Conservation (phyloP, 1,139 yeast genomes). For the Suhomyces atakaporum region DNA sequence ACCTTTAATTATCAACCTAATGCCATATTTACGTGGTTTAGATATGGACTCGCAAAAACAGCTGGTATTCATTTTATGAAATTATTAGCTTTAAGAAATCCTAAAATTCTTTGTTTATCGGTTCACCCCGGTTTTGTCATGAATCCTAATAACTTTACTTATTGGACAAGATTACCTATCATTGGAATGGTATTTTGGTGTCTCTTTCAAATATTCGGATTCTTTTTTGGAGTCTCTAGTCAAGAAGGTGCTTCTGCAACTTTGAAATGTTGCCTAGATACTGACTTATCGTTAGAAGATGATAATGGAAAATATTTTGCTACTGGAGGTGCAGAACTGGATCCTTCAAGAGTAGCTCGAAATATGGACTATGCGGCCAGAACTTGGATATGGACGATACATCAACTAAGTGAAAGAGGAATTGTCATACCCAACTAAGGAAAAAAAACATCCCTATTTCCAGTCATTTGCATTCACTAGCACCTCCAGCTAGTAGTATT, state of each 20-base stretch:
- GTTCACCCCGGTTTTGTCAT: slow-evolving; percentile 88
- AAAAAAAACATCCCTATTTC: no score
- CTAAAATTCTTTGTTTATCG: slow-evolving; percentile 61
- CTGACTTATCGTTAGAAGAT: slow-evolving; percentile 47
- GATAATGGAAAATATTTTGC: slow-evolving; percentile 72
- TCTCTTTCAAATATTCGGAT: slow-evolving; percentile 65
- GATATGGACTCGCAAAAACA: slow-evolving; percentile 80
- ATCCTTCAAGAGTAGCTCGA: slow-evolving; percentile 60
- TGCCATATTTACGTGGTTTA: slow-evolving; percentile 70
- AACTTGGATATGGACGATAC: slow-evolving; percentile 85
- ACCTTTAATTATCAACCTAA: slow-evolving; percentile 65
- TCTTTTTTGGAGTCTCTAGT: slow-evolving; percentile 65
- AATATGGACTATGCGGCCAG: slow-evolving; percentile 64
- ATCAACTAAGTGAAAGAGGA: slow-evolving; percentile 55
- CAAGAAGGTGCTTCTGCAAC: slow-evolving; percentile 75
- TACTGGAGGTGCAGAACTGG: slow-evolving; percentile 56
- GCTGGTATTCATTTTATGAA: slow-evolving; percentile 77
- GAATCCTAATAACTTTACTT: slow-evolving; percentile 72
- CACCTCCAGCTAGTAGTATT: neutral
- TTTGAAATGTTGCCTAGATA: slow-evolving; percentile 63
- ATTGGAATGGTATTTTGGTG: slow-evolving; percentile 74
- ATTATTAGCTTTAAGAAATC: slow-evolving; percentile 65
- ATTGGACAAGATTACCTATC: slow-evolving; percentile 77
- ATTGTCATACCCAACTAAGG: slow-evolving; percentile 22
- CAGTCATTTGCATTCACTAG: neutral